Base-by-base conservation (phyloP, 2,329 filamentous ascomycete genomes). In the Pseudophaeomoniella oleicola region DNA sequence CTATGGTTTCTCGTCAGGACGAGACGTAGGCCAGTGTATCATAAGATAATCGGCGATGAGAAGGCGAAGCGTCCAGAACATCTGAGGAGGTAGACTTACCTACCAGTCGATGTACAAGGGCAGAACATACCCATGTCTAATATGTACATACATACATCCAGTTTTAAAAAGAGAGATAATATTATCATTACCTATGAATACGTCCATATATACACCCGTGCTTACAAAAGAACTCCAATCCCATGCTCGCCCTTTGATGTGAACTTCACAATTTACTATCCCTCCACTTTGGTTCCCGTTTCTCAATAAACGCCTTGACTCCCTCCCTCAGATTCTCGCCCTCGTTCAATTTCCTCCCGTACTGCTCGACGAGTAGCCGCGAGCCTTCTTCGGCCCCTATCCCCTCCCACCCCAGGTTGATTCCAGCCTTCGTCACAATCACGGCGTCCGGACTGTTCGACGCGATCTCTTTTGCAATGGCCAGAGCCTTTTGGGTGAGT, bases 281-380 rank as follows among this genome's bases (percentile, higher is more conserved):
- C 48, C 63, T 70, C 80, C 81, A 87, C 27, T 63, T 63, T 2
- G 81, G 72, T 57, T 71, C 69, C 50, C 79, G 66, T 66, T 77
- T 84, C 66, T 86, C 80, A 13, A 81, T 76, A 62, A 88, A 88
- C 41, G 80, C 81, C 57, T 54, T 62, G 14, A 87, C 63, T 0
- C 82, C 83, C 58, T 87, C 81, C 38, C 68, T 71, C 57, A 84
- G 75, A 55, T 88, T 88, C 46, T 81, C 76, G 0, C 74, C 79
- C 2, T 63, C 67, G 42, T 77, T 64, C 38, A 87, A 64, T 40
- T 62, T 62, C 37, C 60, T 61, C 48, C 72, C 78, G 63, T 76
- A 70, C 2, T 67, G 67, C 37, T 72, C 65, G 12, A 67, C 62
- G 38, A 81, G 52, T 43, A 72, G 50, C 41, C 61, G 62, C 22